phyloP scores from a whole-genome alignment of 192 early-diverging fungal genomes.

The Helicostylum pulchrum region DNA sequence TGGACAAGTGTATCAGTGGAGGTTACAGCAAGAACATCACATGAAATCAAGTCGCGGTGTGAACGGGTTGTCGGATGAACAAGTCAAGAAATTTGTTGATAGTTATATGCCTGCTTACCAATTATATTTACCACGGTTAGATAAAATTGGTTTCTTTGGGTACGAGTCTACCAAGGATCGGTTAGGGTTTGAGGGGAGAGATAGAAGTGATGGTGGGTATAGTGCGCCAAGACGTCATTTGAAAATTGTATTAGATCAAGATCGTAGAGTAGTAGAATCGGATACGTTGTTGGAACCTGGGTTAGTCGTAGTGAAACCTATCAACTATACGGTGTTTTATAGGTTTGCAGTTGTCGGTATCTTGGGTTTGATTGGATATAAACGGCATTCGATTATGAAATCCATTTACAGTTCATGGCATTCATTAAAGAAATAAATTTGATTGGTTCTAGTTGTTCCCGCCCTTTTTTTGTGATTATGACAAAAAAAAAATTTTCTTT shows the following conservation, averaged over 20 bases:
- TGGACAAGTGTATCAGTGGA: conserved; percentile 77
- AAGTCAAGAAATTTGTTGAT: conserved; percentile 81
- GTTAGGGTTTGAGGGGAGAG: background rate
- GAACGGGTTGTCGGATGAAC: conserved; percentile 62
- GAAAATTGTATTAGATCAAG: conserved; percentile 36
- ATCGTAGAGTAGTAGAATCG: conserved; percentile 28
- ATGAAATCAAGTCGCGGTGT: conserved; percentile 45
- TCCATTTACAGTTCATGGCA: too few relatives aligned
- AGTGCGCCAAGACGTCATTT: conserved; percentile 33
- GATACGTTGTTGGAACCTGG: background rate
- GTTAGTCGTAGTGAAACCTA: background rate
- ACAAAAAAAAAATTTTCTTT: conserved; percentile 4
- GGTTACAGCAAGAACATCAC: conserved; percentile 80
- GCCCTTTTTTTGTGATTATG: background rate
- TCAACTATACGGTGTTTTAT: background rate
- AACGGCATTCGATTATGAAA: background rate
- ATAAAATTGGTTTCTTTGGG: conserved; percentile 47
- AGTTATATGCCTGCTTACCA: conserved; percentile 87
- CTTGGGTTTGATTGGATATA: conserved; percentile 3
- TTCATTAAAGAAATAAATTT: background rate
- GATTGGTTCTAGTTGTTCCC: conserved; percentile 9
- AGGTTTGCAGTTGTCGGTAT: background rate
- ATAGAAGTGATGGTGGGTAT: conserved; percentile 6
- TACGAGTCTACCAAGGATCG: background rate
- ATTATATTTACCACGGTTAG: conserved; percentile 50